Base-by-base conservation (phyloP, 345 rosid species). In the Citrus australasica region DNA sequence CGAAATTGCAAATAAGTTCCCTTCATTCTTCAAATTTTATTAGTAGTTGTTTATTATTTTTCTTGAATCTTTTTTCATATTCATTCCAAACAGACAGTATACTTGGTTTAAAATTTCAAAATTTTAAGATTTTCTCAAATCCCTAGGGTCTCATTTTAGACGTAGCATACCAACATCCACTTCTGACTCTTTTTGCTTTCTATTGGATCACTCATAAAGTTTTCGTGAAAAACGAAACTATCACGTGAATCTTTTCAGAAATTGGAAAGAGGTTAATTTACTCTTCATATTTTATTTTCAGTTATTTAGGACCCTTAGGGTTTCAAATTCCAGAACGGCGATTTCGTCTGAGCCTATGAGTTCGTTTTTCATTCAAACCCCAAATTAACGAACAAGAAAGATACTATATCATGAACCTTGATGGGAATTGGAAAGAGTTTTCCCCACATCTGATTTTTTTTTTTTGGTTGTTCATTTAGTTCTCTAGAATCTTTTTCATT, bases 121-220 rank as follows among this genome's bases (percentile, higher is more conserved):
- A 86, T 13, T 46, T 82, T 88, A 80, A 71, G 56, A 27, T 83
- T 75, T 78, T 82, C 27, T 75, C 85, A 65, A 35, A 28, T 21
- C 67, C 38, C 19, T 64, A 32, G 11, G 22, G 22, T 63, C 14
- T 16, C 8, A 62, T 62, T 62, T 62, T 62, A 1, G 3, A 27
- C 30, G 5, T 1, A 22, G 16, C 14, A 13, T 1, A 16, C 10
- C 67, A 6, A 28, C 17, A 16, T 3, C 74, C 51, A 14, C 3
- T 27, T 16, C 55, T 70, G 21, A 6, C 19, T 25, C 35, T 35
- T 70, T 70, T 70, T 22, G 74, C 40, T 51, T 51, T 51, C 25
- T 37, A 8, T 33, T 17, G 24, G 46, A 33, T 71, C 16, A 14
- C 60, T 66, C 22, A n/a, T 21, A 32, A 51, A 22, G 51, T 38